These are phyloP conservation scores for Capsella bursapastoris DNA, from an alignment of 345 rosid species.

Conservation along the genomic window DNA sequence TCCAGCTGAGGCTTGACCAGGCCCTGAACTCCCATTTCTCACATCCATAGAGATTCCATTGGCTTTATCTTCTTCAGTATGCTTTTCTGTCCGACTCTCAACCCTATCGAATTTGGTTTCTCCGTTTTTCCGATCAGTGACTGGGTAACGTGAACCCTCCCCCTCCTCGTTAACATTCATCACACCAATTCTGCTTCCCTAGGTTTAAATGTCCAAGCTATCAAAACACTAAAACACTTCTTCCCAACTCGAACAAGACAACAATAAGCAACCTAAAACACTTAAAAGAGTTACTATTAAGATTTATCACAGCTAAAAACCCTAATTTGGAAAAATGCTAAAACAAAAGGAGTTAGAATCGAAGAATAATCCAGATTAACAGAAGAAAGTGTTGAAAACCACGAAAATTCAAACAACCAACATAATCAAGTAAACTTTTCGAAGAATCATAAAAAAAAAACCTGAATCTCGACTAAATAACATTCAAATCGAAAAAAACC, in stretches of 20 bases:
- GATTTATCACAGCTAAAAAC: slow-evolving; percentile 31
- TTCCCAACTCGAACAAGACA: not conserved
- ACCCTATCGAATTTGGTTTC: slow-evolving; percentile 40
- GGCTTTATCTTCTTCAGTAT: slow-evolving; percentile 44
- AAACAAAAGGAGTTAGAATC: slow-evolving; percentile 11
- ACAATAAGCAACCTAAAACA: not conserved
- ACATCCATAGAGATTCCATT: slow-evolving; percentile 46
- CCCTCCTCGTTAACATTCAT: slow-evolving; percentile 57
- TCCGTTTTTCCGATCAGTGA: slow-evolving; percentile 39
- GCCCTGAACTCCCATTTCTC: slow-evolving; percentile 47
- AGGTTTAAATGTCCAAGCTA: slow-evolving; percentile 30
- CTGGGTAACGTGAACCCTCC: slow-evolving; percentile 46
- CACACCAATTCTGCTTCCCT: slow-evolving; percentile 52
- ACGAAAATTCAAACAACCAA: slow-evolving; percentile 1
- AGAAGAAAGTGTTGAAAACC: slow-evolving; percentile 13
- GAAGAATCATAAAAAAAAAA: slow-evolving; percentile 23
- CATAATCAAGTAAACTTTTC: slow-evolving; percentile 3
- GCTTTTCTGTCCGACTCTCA: slow-evolving; percentile 39
- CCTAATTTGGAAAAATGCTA: slow-evolving; percentile 44
- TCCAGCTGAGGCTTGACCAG: slow-evolving; percentile 43
- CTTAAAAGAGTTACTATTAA: not conserved
- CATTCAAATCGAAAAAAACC: not conserved
- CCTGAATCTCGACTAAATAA: slow-evolving; percentile 7
- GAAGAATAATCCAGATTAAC: slow-evolving; percentile 14
- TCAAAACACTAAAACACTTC: not conserved